Evolutionary conservation across 805 yeast species (phyloP).

Genomic region (Citeromyces nyonsensis): DNA sequence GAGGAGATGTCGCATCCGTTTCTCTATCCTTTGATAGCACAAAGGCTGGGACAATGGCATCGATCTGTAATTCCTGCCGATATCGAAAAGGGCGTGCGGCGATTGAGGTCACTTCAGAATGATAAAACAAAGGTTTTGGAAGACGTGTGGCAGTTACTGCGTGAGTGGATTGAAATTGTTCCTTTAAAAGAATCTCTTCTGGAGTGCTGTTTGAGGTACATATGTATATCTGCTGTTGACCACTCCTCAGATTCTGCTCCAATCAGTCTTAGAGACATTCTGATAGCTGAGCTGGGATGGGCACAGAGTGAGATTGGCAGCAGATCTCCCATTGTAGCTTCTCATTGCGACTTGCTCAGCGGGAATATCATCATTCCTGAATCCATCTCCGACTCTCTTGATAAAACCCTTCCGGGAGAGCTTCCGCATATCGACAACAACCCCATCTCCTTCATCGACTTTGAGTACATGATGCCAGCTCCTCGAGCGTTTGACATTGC

Average conservation of each 20-base stretch:
- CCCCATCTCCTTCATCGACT: constrained; percentile 49
- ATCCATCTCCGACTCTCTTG: constrained; percentile 9
- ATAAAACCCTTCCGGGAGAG: background rate
- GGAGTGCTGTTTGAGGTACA: constrained; percentile 18
- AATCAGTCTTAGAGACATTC: constrained; percentile 15
- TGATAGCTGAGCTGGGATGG: constrained; percentile 42
- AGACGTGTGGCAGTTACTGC: constrained; percentile 44
- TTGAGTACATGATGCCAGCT: constrained; percentile 58
- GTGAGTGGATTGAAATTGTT: constrained; percentile 46
- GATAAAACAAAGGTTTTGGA: constrained; percentile 13
- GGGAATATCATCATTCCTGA: constrained; percentile 57
- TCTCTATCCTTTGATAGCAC: constrained; percentile 44
- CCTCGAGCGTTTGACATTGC: constrained; percentile 67
- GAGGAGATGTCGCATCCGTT: constrained; percentile 30
- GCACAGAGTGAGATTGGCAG: constrained; percentile 20
- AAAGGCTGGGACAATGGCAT: constrained; percentile 62
- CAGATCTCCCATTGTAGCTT: constrained; percentile 40
- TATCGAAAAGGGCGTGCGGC: constrained; percentile 30
- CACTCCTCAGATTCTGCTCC: no score
- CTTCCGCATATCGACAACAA: constrained; percentile 6
- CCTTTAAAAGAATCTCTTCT: constrained; percentile 30
- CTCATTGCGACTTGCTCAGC: constrained; percentile 61
- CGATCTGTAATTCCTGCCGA: constrained; percentile 23
- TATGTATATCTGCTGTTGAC: constrained; percentile 8
- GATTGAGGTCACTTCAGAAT: constrained; percentile 15